Conservation (phyloP, 768 basidiomycete genomes). For the Cubamyces sp. region DNA sequence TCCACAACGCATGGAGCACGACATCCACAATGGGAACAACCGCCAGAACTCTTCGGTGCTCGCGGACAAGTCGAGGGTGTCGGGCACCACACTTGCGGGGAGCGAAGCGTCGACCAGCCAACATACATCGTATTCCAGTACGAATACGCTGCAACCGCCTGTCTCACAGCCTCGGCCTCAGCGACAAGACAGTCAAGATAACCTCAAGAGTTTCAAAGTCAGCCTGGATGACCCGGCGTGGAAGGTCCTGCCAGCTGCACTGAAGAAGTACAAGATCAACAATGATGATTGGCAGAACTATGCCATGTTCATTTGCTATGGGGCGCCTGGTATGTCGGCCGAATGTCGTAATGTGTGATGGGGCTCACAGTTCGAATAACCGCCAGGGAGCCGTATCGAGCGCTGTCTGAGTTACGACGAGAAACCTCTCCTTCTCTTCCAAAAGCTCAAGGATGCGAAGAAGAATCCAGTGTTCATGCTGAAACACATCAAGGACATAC, state of each 20-base stretch:
- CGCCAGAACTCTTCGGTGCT: constrained; percentile 13
- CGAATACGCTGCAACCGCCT: constrained; percentile 28
- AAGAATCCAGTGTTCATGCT: constrained; percentile 99
- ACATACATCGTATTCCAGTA: constrained; percentile 13
- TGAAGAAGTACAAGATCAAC: constrained; percentile 99
- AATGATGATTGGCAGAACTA: constrained; percentile 99
- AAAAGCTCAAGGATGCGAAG: constrained; percentile 94
- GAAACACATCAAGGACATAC: constrained; percentile 94
- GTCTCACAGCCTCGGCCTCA: constrained; percentile 47
- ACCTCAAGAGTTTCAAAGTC: constrained; percentile 95
- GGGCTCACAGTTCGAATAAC: background rate
- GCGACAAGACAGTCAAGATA: constrained; percentile 69
- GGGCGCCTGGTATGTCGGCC: constrained; percentile 70
- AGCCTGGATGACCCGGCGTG: constrained; percentile 97
- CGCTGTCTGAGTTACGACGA: constrained; percentile 97
- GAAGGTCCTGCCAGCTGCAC: constrained; percentile 96
- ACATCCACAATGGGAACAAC: constrained; percentile 40
- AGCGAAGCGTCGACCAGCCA: constrained; percentile 19
- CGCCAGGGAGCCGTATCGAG: constrained; percentile 75
- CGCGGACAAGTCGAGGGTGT: constrained; percentile 14
- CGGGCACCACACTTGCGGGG: constrained; percentile 3
- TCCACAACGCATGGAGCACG: constrained; percentile 78
- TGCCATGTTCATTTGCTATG: constrained; percentile 99
- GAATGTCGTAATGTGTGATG: constrained; percentile 2
- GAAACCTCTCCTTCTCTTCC: constrained; percentile 95